A percentile compares a stretch with the other conserved stretches of the same genome.
Conservation (phyloP, 768 basidiomycete genomes). For the Trametes cubensis region DNA sequence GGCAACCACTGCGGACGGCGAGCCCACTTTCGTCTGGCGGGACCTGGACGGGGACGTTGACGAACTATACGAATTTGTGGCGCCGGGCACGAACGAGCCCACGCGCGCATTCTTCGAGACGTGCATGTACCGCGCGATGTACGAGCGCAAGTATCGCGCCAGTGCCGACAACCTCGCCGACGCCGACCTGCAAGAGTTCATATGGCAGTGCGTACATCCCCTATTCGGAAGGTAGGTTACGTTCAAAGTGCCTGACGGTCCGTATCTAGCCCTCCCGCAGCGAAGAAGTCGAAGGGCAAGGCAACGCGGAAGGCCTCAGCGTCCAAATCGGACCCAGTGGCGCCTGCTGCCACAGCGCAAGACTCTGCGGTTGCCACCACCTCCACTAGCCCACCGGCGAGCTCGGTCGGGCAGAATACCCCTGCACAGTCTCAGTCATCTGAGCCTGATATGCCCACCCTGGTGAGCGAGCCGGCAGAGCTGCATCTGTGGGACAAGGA, state of each 20-base stretch:
- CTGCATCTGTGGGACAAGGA: constrained; percentile 66
- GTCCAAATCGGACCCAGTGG: constrained; percentile 14
- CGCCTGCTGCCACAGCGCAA: constrained; percentile 22
- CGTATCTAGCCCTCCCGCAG: constrained; percentile 20
- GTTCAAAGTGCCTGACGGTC: constrained; percentile 4
- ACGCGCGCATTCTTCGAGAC: constrained; percentile 90
- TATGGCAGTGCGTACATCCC: constrained; percentile 67
- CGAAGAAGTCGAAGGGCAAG: constrained; percentile 31
- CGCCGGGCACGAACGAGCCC: constrained; percentile 70
- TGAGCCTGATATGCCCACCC: constrained; percentile 24
- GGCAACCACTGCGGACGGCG: constrained; percentile 64
- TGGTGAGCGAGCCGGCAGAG: constrained; percentile 50
- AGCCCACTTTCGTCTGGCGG: constrained; percentile 87
- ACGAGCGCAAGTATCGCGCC: constrained; percentile 84
- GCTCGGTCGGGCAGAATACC: constrained; percentile 18
- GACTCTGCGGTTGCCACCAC: constrained; percentile 24
- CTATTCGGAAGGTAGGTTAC: not conserved
- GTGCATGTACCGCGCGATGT: constrained; percentile 95
- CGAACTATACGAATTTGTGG: constrained; percentile 91
- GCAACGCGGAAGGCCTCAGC: constrained; percentile 21
- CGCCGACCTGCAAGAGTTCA: constrained; percentile 74
- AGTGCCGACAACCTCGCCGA: constrained; percentile 72
- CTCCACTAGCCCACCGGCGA: constrained; percentile 3
- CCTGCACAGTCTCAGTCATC: constrained; percentile 16
- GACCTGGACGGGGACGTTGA: constrained; percentile 91